Conservation (phyloP, 306 rosid genomes). For the Fagus crenata region DNA sequence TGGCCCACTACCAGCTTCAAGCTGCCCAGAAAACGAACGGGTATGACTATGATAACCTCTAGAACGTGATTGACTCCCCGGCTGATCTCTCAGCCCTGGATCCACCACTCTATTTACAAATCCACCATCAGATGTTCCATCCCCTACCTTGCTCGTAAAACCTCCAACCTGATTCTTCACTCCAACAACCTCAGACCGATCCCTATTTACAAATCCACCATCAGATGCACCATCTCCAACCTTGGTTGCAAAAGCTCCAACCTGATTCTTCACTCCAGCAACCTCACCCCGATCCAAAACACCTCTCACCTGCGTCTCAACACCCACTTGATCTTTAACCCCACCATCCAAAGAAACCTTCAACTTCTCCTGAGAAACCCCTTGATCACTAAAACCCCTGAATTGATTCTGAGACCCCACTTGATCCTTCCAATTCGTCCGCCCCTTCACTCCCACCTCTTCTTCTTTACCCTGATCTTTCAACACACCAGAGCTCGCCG, state of each 20-base stretch:
- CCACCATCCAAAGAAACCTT: constrained; percentile 34
- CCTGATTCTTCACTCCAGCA: constrained; percentile 32
- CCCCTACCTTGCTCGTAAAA: constrained; percentile 36
- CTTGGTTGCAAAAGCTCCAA: constrained; percentile 30
- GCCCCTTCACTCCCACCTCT: constrained; percentile 30
- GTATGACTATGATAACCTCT: constrained; percentile 62
- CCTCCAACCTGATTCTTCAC: constrained; percentile 32
- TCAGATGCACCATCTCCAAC: constrained; percentile 43
- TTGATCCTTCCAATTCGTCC: constrained; percentile 43
- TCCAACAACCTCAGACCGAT: constrained; percentile 36
- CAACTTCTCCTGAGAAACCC: constrained; percentile 42
- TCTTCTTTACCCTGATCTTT: constrained; percentile 43
- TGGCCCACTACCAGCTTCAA: constrained; percentile 55
- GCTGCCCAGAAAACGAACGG: constrained; percentile 73
- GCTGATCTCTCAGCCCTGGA: constrained; percentile 48
- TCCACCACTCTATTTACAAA: constrained; percentile 43
- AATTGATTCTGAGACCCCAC: constrained; percentile 32
- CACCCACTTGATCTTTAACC: constrained; percentile 41
- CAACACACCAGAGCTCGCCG: constrained; percentile 22
- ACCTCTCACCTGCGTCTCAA: constrained; percentile 33
- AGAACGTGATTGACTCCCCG: constrained; percentile 45
- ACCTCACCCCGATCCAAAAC: constrained; percentile 34
- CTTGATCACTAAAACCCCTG: constrained; percentile 45
- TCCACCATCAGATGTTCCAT: constrained; percentile 42
- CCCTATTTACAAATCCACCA: constrained; percentile 38